A percentile compares a stretch with the other conserved stretches of the same genome.
These are phyloP conservation scores for Elsinoe ampelina DNA, from an alignment of 2,329 filamentous ascomycete genomes.

Conservation along the genomic window DNA sequence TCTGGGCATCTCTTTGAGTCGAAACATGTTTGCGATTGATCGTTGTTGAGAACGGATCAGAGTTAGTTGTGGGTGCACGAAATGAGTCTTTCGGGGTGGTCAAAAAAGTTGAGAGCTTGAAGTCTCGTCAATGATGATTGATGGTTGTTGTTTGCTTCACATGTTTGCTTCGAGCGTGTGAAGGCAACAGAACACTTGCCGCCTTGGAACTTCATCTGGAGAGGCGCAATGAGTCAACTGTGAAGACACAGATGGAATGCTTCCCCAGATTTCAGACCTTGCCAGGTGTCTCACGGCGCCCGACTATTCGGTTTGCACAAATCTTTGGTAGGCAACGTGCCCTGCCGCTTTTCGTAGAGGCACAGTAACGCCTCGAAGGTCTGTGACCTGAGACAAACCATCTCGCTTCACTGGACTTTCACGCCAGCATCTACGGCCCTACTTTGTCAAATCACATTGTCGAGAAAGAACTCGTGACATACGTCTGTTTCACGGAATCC, in stretches of 20 bases:
- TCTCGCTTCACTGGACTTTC: neutral
- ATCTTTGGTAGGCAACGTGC: neutral
- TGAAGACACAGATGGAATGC: neutral
- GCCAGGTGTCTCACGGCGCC: neutral
- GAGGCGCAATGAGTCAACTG: neutral
- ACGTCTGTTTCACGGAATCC: neutral
- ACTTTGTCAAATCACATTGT: neutral
- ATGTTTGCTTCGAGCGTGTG: neutral
- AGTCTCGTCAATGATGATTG: neutral
- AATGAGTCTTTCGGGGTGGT: too few relatives aligned
- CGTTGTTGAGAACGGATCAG: neutral
- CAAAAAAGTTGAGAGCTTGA: neutral
- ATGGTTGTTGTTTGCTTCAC: neutral
- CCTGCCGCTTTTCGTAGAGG: neutral
- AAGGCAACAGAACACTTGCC: neutral
- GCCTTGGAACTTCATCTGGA: neutral
- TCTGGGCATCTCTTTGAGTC: conserved; percentile 15
- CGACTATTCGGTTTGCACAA: neutral
- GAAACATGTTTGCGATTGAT: conserved; percentile 14
- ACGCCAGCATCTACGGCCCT: neutral
- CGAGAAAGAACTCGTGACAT: neutral
- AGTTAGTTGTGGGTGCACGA: neutral
- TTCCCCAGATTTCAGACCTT: neutral
- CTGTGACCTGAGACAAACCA: neutral
- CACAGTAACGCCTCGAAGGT: neutral